A percentile compares a stretch with the other conserved stretches of the same genome.
phyloP scores from a whole-genome alignment of 139 green algal genomes.

The Microglena sp. region DNA sequence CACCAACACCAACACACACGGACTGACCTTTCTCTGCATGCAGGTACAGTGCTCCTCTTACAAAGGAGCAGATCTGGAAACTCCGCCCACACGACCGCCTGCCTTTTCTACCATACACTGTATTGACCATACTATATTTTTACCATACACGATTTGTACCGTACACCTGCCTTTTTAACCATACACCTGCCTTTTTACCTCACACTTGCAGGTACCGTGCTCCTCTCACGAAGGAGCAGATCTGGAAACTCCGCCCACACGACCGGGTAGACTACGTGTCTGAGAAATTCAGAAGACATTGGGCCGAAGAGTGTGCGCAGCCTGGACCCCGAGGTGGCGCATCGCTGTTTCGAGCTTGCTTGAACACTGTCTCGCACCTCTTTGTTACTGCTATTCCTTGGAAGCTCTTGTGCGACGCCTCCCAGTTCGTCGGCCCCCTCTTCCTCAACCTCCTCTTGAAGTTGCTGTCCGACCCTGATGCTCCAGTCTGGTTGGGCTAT shows the following conservation, averaged over 20 bases:
- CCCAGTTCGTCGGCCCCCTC: conserved; percentile 47
- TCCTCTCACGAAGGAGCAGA: not conserved
- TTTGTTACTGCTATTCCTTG: conserved; percentile 39
- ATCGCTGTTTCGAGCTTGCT: not conserved
- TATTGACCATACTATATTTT: not conserved
- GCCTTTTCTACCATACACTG: not conserved
- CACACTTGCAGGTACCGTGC: not conserved
- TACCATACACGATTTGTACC: not conserved
- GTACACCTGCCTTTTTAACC: not conserved
- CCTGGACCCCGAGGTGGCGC: too few species aligned
- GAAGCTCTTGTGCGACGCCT: conserved; percentile 22
- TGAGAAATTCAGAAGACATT: too few species aligned
- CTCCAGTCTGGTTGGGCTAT: conserved; percentile 20
- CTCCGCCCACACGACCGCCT: not conserved
- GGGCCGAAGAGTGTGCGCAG: too few species aligned
- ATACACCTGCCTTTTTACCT: not conserved
- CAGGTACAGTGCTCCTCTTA: conserved; percentile 7
- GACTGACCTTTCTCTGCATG: too few species aligned
- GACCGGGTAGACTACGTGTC: too few species aligned
- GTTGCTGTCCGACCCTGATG: conserved; percentile 12
- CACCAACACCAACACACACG: too few species aligned
- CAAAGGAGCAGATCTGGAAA: not conserved
- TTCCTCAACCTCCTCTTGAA: conserved; percentile 55
- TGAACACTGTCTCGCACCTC: conserved; percentile 7
- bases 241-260: not conserved